A percentile compares a stretch with the other conserved stretches of the same genome.
These are phyloP conservation scores for Lecanicillium sp. DNA, from an alignment of 2,329 filamentous ascomycete genomes.

Conservation along the genomic window DNA sequence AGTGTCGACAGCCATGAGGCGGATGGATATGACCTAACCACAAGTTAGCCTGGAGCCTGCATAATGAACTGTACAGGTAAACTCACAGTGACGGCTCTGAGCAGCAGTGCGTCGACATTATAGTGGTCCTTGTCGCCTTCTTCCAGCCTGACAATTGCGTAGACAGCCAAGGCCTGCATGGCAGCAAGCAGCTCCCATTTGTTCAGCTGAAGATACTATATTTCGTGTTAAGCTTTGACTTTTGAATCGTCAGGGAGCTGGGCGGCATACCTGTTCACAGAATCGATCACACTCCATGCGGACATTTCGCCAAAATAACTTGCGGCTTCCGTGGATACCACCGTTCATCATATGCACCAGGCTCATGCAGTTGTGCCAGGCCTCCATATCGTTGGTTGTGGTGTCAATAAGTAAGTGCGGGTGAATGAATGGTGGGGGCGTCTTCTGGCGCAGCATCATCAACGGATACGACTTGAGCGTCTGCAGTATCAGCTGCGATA, in stretches of 20 bases:
- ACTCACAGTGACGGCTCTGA: constrained; percentile 5
- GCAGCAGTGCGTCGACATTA: constrained; percentile 2
- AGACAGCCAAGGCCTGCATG: constrained; percentile 8
- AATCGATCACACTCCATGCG: constrained; percentile 5
- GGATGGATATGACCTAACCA: not conserved
- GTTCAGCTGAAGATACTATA: constrained; percentile 1
- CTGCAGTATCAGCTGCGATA: constrained; percentile 5
- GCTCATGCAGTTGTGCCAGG: constrained; percentile 8
- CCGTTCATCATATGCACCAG: constrained; percentile 6
- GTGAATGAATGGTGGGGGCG: constrained; percentile 7
- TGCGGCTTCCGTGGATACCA: constrained; percentile 1
- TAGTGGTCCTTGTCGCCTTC: not conserved
- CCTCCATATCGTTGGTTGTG: constrained; percentile 1
- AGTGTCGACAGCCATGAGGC: constrained; percentile 1
- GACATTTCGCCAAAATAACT: constrained; percentile 8
- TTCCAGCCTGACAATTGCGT: constrained; percentile 7
- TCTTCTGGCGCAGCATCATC: constrained; percentile 6
- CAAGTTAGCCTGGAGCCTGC: not conserved
- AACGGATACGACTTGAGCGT: constrained; percentile 7
- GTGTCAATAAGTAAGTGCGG: not conserved
- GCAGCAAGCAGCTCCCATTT: constrained; percentile 8
- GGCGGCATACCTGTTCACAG: not conserved
- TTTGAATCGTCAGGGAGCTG: not conserved
- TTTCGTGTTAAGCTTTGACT: not conserved
- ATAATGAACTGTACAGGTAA: not conserved